Base-by-base conservation (phyloP, 306 rosid species). In the Hylodesmum podocarpum region DNA sequence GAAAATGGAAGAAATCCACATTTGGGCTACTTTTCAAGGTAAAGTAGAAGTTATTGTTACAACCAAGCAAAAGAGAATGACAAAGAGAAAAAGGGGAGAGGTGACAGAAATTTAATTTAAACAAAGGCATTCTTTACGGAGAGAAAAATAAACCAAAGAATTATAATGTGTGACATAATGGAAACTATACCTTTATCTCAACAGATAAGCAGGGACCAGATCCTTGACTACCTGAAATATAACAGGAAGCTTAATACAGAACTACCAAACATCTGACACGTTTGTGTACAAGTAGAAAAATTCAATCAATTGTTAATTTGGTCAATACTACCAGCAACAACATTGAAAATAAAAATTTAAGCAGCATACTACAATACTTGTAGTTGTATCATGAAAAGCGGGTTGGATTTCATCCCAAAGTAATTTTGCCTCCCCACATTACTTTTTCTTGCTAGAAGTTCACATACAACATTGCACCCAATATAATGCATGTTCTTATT, bases 1-100 rank as follows among this genome's bases (percentile, higher is more conserved):
- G 99, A 89, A 69, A 43, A 41, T 8, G 99, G 97, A 65, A 96
- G 90, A 82, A 92, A 92, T 72, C 99, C 99, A 10, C 99, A 92
- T 82, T 92, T 96, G 47, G 99, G 96, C 99, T 96, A 72, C 47
- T 61, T 79, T 84, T 73, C 31, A 41, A 11, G 61, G 11, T 34
- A 21, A 49, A 80, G 1, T 39, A 82, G 63, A 75, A 37, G 70
- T 59, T 47, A 34, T 51, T 4, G 64, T 65, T 47, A 39, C 44
- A 5, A 76, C 51, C 59, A 78, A 41, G 51, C 57, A 8, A 80
- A 49, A 66, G 68, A 31, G 9, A 49, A 11, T 16, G 16, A 18
- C n/a, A 2, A 31, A 37, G 25, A 75, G 49, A 9, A 55, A 8
- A 19, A 6, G 16, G 57, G 8, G 6, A 6, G 9, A n/a, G 39